These are phyloP conservation scores for Mycothermus thermophilus DNA, from an alignment of 495 filamentous ascomycete genomes.

Conservation along the genomic window DNA sequence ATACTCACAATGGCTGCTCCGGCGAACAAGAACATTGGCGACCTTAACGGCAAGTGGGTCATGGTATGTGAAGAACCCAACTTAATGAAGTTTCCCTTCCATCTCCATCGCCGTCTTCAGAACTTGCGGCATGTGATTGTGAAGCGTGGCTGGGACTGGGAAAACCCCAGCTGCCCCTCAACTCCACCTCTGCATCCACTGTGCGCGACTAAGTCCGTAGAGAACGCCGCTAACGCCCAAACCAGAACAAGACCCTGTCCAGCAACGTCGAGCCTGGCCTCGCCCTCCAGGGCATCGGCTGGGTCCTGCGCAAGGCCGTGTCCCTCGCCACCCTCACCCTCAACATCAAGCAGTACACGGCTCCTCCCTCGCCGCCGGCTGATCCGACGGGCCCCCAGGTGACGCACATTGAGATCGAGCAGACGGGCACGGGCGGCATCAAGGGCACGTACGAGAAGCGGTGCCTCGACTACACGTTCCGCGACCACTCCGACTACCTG, in stretches of 20 bases:
- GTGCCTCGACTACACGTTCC: slow-evolving; percentile 52
- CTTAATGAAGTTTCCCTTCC: too few species aligned
- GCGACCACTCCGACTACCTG: slow-evolving; percentile 63
- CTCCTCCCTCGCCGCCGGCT: slow-evolving; percentile 25
- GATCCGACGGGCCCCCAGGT: slow-evolving; percentile 24
- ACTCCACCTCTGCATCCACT: not conserved
- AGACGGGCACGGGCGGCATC: slow-evolving; percentile 62
- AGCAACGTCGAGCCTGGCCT: slow-evolving; percentile 58
- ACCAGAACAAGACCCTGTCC: slow-evolving; percentile 69
- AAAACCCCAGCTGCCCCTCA: slow-evolving; percentile 1
- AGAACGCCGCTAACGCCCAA: not conserved
- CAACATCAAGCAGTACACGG: slow-evolving; percentile 47
- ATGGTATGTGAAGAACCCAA: too few species aligned
- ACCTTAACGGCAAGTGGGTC: slow-evolving; percentile 64
- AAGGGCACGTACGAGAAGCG: slow-evolving; percentile 59
- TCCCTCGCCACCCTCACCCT: slow-evolving; percentile 59
- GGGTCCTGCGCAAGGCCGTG: slow-evolving; percentile 68
- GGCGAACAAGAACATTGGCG: slow-evolving; percentile 49
- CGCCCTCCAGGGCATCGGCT: slow-evolving; percentile 69
- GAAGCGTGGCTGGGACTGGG: too few species aligned
- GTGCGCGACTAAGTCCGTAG: too few species aligned
- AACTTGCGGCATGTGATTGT: not conserved
- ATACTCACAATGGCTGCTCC: slow-evolving; percentile 77
- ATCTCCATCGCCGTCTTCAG: not conserved
- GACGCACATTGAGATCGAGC: slow-evolving; percentile 69